Evolutionary conservation across 1,284 basidiomycete species (phyloP).

Genomic region (Macrocybe sp.): DNA sequence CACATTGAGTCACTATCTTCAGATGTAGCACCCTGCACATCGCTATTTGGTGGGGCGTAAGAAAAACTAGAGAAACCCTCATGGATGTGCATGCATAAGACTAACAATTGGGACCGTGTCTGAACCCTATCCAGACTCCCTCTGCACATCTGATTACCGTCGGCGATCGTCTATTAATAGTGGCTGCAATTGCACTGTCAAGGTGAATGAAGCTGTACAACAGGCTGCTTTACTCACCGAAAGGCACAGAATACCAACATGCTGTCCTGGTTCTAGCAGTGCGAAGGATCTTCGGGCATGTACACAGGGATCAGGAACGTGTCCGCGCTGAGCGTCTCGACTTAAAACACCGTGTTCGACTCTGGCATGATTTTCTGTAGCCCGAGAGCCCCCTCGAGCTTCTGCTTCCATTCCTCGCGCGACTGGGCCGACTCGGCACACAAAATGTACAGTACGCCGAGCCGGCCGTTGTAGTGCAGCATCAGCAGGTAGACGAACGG

Average conservation of each 20-base stretch:
- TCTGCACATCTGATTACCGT: conserved; percentile 91
- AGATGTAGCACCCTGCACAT: conserved; percentile 88
- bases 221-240: conserved; percentile 52
- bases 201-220: not conserved
- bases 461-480: conserved; percentile 79
- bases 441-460: conserved; percentile 78
- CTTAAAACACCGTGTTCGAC: conserved; percentile 88
- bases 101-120: conserved; percentile 78
- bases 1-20: conserved; percentile 87
- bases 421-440: conserved; percentile 79
- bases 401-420: conserved; percentile 84
- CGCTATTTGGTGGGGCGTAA: conserved; percentile 36
- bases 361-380: conserved; percentile 86
- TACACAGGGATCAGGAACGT: conserved; percentile 76
- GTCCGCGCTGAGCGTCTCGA: conserved; percentile 80
- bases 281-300: conserved; percentile 37
- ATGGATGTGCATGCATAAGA: conserved; percentile 4
- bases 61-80: not conserved
- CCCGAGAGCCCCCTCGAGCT: conserved; percentile 84
- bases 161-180: conserved; percentile 76
- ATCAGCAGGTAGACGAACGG: conserved; percentile 79
- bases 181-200: conserved; percentile 40
- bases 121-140: conserved; percentile 93
- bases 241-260: conserved; percentile 88
- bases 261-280: conserved; percentile 66